Evolutionary conservation across 441 rosid species (phyloP).

Genomic region (Euphorbia schlechtendalii): DNA sequence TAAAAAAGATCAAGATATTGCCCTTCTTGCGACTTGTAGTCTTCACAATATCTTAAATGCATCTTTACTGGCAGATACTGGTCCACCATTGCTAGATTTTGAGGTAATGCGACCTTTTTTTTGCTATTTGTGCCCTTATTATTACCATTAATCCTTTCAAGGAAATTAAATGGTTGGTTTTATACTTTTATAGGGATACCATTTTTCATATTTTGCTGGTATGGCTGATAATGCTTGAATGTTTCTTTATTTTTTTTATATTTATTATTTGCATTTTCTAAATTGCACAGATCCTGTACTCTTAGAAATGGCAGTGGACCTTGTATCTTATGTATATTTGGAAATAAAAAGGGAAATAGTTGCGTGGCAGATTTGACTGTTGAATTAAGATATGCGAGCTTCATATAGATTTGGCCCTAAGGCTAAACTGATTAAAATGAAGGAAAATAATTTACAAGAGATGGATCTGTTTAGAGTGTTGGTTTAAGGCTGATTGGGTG

Average conservation of each 20-base stretch:
- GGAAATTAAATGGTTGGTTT: background rate
- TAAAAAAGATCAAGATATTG: constrained; percentile 74
- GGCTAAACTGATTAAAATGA: too few species aligned
- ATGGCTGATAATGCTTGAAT: background rate
- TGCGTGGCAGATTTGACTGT: too few species aligned
- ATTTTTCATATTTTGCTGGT: background rate
- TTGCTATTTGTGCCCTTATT: background rate
- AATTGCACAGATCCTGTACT: too few species aligned
- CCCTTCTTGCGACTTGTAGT: constrained; percentile 81
- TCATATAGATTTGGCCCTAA: too few species aligned
- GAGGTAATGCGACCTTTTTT: constrained; percentile 45
- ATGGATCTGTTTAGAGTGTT: too few species aligned
- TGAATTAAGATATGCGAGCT: too few species aligned
- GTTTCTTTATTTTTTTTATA: background rate
- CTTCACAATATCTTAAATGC: constrained; percentile 75
- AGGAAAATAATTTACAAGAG: too few species aligned
- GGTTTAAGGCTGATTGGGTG: too few species aligned
- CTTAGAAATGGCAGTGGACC: too few species aligned
- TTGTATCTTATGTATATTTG: too few species aligned
- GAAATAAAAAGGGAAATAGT: too few species aligned
- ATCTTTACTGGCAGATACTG: constrained; percentile 77
- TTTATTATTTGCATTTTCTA: too few species aligned
- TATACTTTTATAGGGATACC: background rate
- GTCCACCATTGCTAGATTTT: constrained; percentile 99
- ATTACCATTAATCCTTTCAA: background rate